Evolutionary conservation across 192 early-diverging fungal genomes (phyloP).

Genomic region (Physocladia obscura): DNA sequence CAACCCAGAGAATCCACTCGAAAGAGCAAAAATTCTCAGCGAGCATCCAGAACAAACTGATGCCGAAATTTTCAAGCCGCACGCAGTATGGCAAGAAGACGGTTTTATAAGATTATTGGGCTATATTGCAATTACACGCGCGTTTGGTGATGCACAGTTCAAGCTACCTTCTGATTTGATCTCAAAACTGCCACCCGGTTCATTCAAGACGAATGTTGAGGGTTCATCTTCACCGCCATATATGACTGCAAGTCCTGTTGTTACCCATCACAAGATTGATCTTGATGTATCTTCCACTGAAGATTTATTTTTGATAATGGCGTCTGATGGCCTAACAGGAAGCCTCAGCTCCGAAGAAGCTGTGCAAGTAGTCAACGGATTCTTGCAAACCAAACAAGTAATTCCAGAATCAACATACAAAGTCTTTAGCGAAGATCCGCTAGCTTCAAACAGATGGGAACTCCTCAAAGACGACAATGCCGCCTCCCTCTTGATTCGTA

Average conservation of each 20-base stretch:
- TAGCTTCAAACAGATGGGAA: constrained; percentile 5
- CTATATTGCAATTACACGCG: constrained; percentile 49
- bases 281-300: not conserved
- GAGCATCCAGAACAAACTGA: constrained; percentile 50
- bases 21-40: constrained; percentile 39
- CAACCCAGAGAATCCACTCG: constrained; percentile 35
- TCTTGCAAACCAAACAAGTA: not conserved
- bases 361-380: constrained; percentile 37
- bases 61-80: constrained; percentile 21
- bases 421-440: constrained; percentile 2
- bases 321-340: constrained; percentile 52
- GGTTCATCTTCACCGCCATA: constrained; percentile 48
- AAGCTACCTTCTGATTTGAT: constrained; percentile 38
- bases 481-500: constrained; percentile 50
- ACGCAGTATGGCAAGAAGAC: constrained; percentile 1
- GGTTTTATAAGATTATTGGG: constrained; percentile 49
- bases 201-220: not conserved
- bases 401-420: not conserved
- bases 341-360: constrained; percentile 31
- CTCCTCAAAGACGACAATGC: constrained; percentile 40
- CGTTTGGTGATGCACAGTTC: constrained; percentile 51
- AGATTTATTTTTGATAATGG: constrained; percentile 50
- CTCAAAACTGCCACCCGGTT: constrained; percentile 16
- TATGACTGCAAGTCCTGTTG: constrained; percentile 50
- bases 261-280: constrained; percentile 20